These are phyloP conservation scores for Athelia sp. DNA, from an alignment of 1,284 basidiomycete species.

Conservation along the genomic window DNA sequence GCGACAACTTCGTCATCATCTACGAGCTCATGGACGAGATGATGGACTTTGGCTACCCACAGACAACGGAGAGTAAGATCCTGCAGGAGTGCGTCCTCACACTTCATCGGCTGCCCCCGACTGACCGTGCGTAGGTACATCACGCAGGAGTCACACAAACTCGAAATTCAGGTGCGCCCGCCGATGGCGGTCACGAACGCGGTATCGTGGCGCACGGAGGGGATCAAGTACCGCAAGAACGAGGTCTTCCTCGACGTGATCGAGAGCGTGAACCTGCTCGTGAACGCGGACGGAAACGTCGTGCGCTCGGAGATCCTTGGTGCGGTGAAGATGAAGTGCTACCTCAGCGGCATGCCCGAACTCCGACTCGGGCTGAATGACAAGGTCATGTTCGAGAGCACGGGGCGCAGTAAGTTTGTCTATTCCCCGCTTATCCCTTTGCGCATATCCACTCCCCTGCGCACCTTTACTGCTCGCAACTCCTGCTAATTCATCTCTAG, in stretches of 20 bases:
- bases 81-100: conserved; percentile 78
- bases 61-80: conserved; percentile 99
- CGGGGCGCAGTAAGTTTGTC: conserved; percentile 76
- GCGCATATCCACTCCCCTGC: conserved; percentile 3
- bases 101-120: conserved; percentile 1
- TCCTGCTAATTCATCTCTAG: conserved; percentile 32
- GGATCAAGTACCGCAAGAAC: conserved; percentile 97
- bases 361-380: conserved; percentile 94
- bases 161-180: conserved; percentile 93
- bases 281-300: conserved; percentile 95
- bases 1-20: conserved; percentile 98
- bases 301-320: conserved; percentile 97
- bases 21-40: conserved; percentile 98
- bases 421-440: background rate
- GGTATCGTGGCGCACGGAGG: conserved; percentile 97
- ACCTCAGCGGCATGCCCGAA: conserved; percentile 98
- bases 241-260: conserved; percentile 99
- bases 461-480: no score
- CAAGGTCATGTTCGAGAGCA: conserved; percentile 99
- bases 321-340: conserved; percentile 99
- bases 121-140: conserved; percentile 68
- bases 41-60: conserved; percentile 99
- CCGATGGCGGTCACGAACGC: conserved; percentile 99
- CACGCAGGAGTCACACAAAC: conserved; percentile 98
- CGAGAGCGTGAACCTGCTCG: conserved; percentile 95